Percentiles rank a stretch among this genome's conserved stretches.
Conservation (phyloP, 2,329 filamentous ascomycete species). For the Diaporthe vaccinii region DNA sequence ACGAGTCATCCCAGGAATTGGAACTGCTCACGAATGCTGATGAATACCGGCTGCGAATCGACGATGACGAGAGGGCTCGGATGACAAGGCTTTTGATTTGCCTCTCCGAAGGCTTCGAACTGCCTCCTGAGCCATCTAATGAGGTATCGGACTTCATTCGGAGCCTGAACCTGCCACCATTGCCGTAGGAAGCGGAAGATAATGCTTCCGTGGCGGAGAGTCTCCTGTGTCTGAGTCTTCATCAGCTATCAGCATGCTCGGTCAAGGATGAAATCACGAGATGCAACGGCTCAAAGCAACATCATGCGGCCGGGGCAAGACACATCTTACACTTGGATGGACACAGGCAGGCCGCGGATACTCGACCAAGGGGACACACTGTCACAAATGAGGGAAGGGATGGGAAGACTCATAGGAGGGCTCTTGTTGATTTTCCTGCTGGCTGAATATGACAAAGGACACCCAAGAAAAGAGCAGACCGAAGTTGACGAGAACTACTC, state of each 20-base stretch:
- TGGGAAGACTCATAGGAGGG: background rate
- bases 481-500: background rate
- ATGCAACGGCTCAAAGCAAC: background rate
- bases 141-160: background rate
- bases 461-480: background rate
- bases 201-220: background rate
- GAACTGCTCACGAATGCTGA: background rate
- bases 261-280: background rate
- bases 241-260: background rate
- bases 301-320: background rate
- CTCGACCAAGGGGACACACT: background rate
- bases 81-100: background rate
- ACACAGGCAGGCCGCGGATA: background rate
- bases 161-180: background rate
- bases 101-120: background rate
- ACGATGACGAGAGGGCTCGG: background rate
- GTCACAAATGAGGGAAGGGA: no score
- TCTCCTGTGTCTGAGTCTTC: background rate
- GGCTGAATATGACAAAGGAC: background rate
- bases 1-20: background rate
- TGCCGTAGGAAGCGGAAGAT: background rate
- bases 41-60: background rate
- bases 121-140: background rate
- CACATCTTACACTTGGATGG: background rate
- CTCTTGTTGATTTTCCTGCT: no score